Evolutionary conservation across 352 stramenopile species (phyloP), one percentile per base, ranked within the genome.

Genomic region (Globisporangium polare): DNA sequence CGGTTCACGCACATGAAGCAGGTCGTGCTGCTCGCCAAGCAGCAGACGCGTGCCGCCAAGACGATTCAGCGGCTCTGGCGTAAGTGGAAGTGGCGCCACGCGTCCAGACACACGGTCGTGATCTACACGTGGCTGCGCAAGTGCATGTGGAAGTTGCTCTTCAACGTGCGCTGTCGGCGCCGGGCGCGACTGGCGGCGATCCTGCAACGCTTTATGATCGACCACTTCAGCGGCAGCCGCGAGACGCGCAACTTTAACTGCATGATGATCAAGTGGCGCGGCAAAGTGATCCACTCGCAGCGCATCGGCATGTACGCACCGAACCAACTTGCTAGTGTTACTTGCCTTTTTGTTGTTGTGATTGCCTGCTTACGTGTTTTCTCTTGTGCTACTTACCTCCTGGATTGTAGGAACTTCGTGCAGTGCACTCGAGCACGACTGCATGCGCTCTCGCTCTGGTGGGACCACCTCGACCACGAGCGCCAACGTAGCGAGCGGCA

Each of bases 181-280:
- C 75, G 71, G 35, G 55, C 51, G 15, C 73, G 70, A 0, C 39
- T 71, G 24, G 81, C 74, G 22, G 66, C 27, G 0, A 10, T 89
- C 15, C 35, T 92, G 5, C 80, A 70, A 27, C 66, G 76, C 29
- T 92, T 94, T 55, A 69, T 91, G 62, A 42, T 88, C 17, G 71
- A 88, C 50, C 53, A 90, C 52, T 77, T 71, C 39, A 74, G 68
- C 8, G 79, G 75, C 18, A 90, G 72, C 35, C 68, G 73, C 27
- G 82, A 89, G 59, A 85, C 70, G 2, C 72, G 77, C 59, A 91
- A 90, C 52, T 90, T 93, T 42, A 88, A 86, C 45, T 70, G 77
- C 27, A 77, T 91, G 67, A 91, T 93, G 84, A 27, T 81, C 43
- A 75, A 75, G 49, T 93, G 84, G 84, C 78, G 84, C 22, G 52